These are phyloP conservation scores for Domatiomyces catenatus DNA, from an alignment of 2,329 filamentous ascomycete species.

Conservation along the genomic window DNA sequence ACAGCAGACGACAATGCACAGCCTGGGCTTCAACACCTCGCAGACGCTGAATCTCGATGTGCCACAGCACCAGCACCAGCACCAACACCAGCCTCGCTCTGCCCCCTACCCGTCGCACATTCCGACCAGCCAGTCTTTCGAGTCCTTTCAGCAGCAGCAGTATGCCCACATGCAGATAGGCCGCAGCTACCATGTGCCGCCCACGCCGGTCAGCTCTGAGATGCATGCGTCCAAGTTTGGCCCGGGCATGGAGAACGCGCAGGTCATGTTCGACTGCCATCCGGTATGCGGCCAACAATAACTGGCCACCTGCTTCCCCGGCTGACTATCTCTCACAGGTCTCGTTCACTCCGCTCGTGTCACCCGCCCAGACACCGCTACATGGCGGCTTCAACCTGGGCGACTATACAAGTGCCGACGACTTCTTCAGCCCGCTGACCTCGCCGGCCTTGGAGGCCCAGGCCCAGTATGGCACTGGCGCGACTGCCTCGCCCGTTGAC, in stretches of 20 bases:
- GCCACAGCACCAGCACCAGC: conserved; percentile 10
- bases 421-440: conserved; percentile 36
- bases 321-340: conserved; percentile 23
- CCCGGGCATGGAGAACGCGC: conserved; percentile 24
- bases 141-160: conserved; percentile 17
- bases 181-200: conserved; percentile 22
- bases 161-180: conserved; percentile 18
- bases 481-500: conserved; percentile 28
- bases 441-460: conserved; percentile 37
- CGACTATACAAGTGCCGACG: conserved; percentile 33
- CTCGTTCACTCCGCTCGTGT: conserved; percentile 35
- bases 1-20: conserved; percentile 7
- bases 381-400: conserved; percentile 32
- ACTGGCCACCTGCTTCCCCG: neutral
- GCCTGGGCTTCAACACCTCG: conserved; percentile 3
- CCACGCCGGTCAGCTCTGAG: conserved; percentile 35
- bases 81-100: conserved; percentile 14
- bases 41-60: conserved; percentile 17
- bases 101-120: conserved; percentile 13
- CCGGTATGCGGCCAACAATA: conserved; percentile 16
- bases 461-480: conserved; percentile 24
- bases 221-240: conserved; percentile 30
- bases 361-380: conserved; percentile 35
- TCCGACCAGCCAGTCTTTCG: conserved; percentile 14
- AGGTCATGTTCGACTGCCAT: conserved; percentile 31